Evolutionary conservation across 768 basidiomycete genomes (phyloP), one percentile per base, ranked within the genome.

Genomic region (Panaeolus papilionaceus): DNA sequence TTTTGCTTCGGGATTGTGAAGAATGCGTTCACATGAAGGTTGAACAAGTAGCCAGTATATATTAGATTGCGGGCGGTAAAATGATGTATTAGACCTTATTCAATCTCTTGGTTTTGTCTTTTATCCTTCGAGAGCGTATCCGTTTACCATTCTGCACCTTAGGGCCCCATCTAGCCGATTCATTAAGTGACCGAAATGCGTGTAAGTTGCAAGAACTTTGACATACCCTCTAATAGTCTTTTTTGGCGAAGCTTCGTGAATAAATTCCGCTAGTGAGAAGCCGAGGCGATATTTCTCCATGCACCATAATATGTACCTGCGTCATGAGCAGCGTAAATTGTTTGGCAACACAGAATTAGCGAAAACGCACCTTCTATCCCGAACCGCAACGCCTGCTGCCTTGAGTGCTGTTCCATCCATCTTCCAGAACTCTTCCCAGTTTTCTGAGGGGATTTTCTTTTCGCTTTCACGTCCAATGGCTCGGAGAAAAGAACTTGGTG

Each of bases 231-330:
- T 84, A 73, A 91, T 83, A 69, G 85, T 92, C 81, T 93, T 95
- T 78, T 88, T 91, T n/a, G 91, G 86, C 71, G 75, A 85, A 11
- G 84, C 76, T 64, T 88, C 87, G 71, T 92, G 87, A 6, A 89
- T 89, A 75, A 93, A 92, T 9, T 84, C 82, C 20, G 81, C 74
- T 2, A 92, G 81, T 0, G 87, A 79, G 33, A 81, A 72, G 1
- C 87, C 88, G 64, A 81, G 80, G 28, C 92, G 84, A 76, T 84
- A 95, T 74, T 93, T 94, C 74, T 92, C 88, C 89, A 93, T 89
- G 71, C 89, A 89, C 94, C 93, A 94, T 8, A 94, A 79, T 66
- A 94, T 87, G 72, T 95, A 95, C 74, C 94, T 95, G 37, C 38
- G 49, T 33, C 23, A 38, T 42, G 20, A 47, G 44, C n/a, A 9